Evolutionary conservation across 108 stramenopile species (phyloP).

Genomic region (Cyclostephanos invisitatus): DNA sequence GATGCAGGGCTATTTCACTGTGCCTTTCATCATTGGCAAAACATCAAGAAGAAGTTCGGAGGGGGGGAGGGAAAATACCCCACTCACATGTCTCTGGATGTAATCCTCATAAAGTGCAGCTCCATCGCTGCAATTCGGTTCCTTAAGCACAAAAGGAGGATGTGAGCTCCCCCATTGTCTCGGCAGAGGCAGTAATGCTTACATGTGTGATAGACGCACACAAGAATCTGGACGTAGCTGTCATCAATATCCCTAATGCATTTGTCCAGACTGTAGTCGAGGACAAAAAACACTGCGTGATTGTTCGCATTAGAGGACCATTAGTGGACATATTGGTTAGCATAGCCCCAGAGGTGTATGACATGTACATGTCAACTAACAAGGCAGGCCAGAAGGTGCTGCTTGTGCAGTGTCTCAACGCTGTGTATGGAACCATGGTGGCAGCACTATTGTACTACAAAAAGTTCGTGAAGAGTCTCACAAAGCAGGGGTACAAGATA

Average conservation of each 20-base stretch:
- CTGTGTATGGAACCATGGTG: too few species aligned
- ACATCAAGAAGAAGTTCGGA: background rate
- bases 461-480: background rate
- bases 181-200: slow-evolving; percentile 29
- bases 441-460: slow-evolving; percentile 16
- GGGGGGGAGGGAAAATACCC: background rate
- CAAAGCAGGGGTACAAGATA: slow-evolving; percentile 5
- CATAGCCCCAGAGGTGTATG: slow-evolving; percentile 27
- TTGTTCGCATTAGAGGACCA: slow-evolving; percentile 25
- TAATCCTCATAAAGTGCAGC: background rate
- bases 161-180: slow-evolving; percentile 27
- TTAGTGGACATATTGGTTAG: slow-evolving; percentile 34
- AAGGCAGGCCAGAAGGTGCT: too few species aligned
- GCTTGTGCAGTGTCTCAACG: too few species aligned
- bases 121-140: too few species aligned
- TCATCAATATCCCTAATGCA: slow-evolving; percentile 50
- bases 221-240: slow-evolving; percentile 47
- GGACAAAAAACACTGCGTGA: slow-evolving; percentile 12
- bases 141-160: slow-evolving; percentile 24
- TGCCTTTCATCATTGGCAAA: background rate
- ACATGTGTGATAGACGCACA: slow-evolving; percentile 47
- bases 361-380: slow-evolving; percentile 12
- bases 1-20: background rate
- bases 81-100: background rate
- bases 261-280: slow-evolving; percentile 52